A percentile compares a stretch with the other conserved stretches of the same genome.
phyloP scores from a whole-genome alignment of 306 rosid genomes.

The Citrullus amarus region DNA sequence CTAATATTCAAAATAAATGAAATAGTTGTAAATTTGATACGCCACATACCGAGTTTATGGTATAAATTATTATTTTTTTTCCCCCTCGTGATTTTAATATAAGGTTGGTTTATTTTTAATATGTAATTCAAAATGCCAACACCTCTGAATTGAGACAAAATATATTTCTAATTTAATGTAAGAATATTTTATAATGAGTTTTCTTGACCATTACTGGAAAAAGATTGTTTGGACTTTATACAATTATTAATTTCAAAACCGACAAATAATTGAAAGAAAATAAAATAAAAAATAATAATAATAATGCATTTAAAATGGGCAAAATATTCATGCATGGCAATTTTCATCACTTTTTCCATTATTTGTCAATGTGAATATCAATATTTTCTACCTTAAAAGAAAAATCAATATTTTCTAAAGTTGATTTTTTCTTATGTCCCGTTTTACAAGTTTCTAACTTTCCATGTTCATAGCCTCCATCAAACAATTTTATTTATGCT shows the following conservation, averaged over 20 bases:
- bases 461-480: no score
- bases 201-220: neutral
- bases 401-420: neutral
- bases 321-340: neutral
- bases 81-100: no score
- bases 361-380: no score
- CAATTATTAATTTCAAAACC: neutral
- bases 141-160: neutral
- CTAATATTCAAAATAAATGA: no score
- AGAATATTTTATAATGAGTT: neutral
- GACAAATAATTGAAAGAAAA: no score
- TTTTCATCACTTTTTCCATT: no score
- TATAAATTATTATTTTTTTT: no score
- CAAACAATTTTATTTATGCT: no score
- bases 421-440: neutral
- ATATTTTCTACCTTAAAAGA: no score
- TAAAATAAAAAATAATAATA: no score
- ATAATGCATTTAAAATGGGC: neutral
- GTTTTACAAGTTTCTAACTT: neutral
- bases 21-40: no score
- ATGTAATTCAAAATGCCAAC: neutral
- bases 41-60: no score
- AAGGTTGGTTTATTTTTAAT: neutral
- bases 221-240: neutral
- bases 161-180: neutral